Percentiles rank a stretch among this genome's conserved stretches.
These are phyloP conservation scores for Fonsecaea erecta DNA, from an alignment of 2,329 filamentous ascomycete genomes.

Conservation along the genomic window DNA sequence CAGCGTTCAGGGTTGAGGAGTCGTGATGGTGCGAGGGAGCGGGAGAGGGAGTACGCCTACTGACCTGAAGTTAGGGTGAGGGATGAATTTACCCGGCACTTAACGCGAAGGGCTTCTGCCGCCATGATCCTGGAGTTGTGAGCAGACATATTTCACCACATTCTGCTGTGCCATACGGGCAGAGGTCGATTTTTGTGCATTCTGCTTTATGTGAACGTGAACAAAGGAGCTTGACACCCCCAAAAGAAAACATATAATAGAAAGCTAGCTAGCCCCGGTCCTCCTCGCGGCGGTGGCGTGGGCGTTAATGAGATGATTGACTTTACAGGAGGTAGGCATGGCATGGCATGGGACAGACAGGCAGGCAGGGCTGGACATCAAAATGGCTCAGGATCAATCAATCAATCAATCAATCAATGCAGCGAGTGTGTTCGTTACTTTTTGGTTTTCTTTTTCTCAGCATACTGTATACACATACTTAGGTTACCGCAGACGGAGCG, in stretches of 20 bases:
- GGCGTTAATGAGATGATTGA: slow-evolving; percentile 8
- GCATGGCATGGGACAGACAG: not conserved
- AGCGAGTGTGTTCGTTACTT: no score
- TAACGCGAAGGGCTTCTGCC: not conserved
- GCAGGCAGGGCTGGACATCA: not conserved
- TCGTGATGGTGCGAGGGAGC: slow-evolving; percentile 10
- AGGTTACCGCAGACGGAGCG: no score
- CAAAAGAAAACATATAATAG: not conserved
- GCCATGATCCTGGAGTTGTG: not conserved
- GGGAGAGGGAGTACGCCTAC: slow-evolving; percentile 31
- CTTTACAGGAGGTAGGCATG: no score
- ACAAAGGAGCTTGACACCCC: not conserved
- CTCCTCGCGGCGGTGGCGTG: not conserved
- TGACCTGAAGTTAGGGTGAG: not conserved
- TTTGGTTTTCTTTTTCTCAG: no score
- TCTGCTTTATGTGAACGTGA: no score
- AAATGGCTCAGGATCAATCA: not conserved
- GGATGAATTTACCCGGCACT: not conserved
- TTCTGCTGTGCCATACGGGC: not conserved
- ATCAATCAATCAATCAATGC: no score
- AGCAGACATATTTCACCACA: not conserved
- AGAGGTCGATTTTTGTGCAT: not conserved
- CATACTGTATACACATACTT: no score
- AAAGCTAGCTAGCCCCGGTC: not conserved
- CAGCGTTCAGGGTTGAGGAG: slow-evolving; percentile 16